These are phyloP conservation scores for Golubevia sp. DNA, from an alignment of 1,284 basidiomycete genomes.

Conservation along the genomic window DNA sequence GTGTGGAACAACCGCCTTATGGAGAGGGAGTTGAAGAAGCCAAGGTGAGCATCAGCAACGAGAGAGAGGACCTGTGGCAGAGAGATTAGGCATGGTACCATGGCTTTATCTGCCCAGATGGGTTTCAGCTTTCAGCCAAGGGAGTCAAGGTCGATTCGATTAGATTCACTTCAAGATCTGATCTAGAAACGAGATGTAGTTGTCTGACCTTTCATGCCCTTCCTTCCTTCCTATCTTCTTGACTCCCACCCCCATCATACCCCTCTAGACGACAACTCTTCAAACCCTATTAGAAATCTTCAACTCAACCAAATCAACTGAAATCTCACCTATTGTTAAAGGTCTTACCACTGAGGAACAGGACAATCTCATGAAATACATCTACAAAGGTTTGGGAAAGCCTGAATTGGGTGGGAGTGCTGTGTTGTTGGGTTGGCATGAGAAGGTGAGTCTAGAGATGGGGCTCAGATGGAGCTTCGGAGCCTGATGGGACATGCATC, in stretches of 20 bases:
- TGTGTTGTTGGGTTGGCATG: conserved; percentile 91
- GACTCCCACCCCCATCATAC: background rate
- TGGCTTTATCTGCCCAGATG: conserved; percentile 70
- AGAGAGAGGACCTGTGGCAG: too few species aligned
- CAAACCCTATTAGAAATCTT: conserved; percentile 87
- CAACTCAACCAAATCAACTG: conserved; percentile 89
- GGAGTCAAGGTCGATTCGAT: background rate
- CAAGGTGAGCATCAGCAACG: too few species aligned
- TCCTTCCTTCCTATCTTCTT: conserved; percentile 6
- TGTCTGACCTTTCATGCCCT: background rate
- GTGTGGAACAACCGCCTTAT: conserved; percentile 45
- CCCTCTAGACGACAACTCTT: conserved; percentile 74
- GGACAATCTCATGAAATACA: conserved; percentile 94
- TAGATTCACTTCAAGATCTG: background rate
- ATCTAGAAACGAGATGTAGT: background rate
- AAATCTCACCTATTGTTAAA: conserved; percentile 79
- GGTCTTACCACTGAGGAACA: conserved; percentile 77
- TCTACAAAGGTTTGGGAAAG: conserved; percentile 93
- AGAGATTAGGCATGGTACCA: background rate
- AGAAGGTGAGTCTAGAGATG: conserved; percentile 81
- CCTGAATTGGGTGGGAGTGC: conserved; percentile 73
- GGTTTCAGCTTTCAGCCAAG: conserved; percentile 36
- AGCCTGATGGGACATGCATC: background rate
- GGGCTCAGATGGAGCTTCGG: background rate
- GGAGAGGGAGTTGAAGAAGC: conserved; percentile 42